Conservation (phyloP, 768 basidiomycete species). For the Boletus rubescentipes region DNA sequence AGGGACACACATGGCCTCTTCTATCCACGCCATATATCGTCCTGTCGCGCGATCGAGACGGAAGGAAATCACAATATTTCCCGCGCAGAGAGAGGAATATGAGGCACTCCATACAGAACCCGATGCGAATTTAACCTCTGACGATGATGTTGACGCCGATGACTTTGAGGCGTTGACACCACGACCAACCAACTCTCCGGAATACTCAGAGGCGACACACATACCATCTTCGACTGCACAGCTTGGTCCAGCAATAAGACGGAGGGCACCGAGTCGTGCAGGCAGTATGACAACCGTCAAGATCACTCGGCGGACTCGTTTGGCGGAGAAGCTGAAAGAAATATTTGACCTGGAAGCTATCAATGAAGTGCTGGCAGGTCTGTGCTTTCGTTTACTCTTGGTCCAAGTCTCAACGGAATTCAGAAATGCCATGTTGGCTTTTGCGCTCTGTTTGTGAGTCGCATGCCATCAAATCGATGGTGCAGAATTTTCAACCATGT, state of each 20-base stretch:
- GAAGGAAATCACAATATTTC: slow-evolving; percentile 21
- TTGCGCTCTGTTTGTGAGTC: slow-evolving; percentile 83
- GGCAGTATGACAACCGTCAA: slow-evolving; percentile 76
- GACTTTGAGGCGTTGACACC: slow-evolving; percentile 60
- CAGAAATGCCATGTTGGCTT: slow-evolving; percentile 94
- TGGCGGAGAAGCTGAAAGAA: slow-evolving; percentile 87
- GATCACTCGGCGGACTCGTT: slow-evolving; percentile 59
- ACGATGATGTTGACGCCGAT: slow-evolving; percentile 53
- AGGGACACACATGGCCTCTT: slow-evolving; percentile 67
- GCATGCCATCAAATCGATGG: not conserved
- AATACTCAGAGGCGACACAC: slow-evolving; percentile 5
- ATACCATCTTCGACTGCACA: slow-evolving; percentile 9
- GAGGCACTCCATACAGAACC: slow-evolving; percentile 33
- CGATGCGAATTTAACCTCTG: slow-evolving; percentile 38
- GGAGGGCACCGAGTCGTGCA: slow-evolving; percentile 37
- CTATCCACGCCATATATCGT: slow-evolving; percentile 85
- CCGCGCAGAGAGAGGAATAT: slow-evolving; percentile 27
- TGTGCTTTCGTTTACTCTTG: slow-evolving; percentile 21
- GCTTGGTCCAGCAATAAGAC: slow-evolving; percentile 21
- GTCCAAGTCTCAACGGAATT: slow-evolving; percentile 8
- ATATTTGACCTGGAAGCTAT: slow-evolving; percentile 83
- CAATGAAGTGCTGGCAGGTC: slow-evolving; percentile 82
- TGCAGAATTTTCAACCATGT: slow-evolving; percentile 2
- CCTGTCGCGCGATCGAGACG: slow-evolving; percentile 70
- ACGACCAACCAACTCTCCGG: slow-evolving; percentile 30